Base-by-base conservation (phyloP, 305 asterid species). In the Solanum hybrid region DNA sequence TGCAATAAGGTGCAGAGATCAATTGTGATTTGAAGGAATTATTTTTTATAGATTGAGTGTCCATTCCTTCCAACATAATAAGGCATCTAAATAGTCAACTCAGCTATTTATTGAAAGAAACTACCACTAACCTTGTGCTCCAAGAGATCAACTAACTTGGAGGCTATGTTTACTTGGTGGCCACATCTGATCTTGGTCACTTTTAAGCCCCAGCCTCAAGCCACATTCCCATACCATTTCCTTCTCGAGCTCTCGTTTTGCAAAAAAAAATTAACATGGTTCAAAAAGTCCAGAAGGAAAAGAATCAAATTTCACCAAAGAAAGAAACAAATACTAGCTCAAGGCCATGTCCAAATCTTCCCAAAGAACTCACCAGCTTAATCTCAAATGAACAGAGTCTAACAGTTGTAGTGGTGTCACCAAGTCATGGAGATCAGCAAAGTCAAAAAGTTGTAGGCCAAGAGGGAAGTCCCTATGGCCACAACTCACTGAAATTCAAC, bases 361-460 rank as follows among this genome's bases (percentile, higher is more conserved):
- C 92, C 32, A 76, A 39, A 41, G 90, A 92, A 20, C 90, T 92
- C 86, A 79, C 87, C 89, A 10, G 15, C 65, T 11, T 73, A 32
- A 75, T 93, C 11, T 91, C 91, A 75, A 82, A 77, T 37, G 91
- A 93, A 61, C 90, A 79, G 2, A 81, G 77, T 4, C 91, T 91
- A 41, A 68, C 70, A 83, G 90, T 10, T 92, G 79, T 27, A 91
- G 90, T 10, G 88, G 94, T 78, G 88, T 90, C 78, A 33, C 82
- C 73, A 93, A 94, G 89, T 86, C 95, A 45, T 93, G 95, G 94
- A 89, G 92, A 88, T 87, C 91, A 13, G 31, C 26, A 31, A 79
- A 84, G 41, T 84, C 92, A 3, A 82, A 29, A 73, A 87, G 68
- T 75, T 91, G 93, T 85, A 36, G 79, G 81, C 22, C 87, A 13